A percentile compares a stretch with the other conserved stretches of the same genome.
Conservation (phyloP, 495 filamentous ascomycete genomes). For the Penicillium herquei region DNA sequence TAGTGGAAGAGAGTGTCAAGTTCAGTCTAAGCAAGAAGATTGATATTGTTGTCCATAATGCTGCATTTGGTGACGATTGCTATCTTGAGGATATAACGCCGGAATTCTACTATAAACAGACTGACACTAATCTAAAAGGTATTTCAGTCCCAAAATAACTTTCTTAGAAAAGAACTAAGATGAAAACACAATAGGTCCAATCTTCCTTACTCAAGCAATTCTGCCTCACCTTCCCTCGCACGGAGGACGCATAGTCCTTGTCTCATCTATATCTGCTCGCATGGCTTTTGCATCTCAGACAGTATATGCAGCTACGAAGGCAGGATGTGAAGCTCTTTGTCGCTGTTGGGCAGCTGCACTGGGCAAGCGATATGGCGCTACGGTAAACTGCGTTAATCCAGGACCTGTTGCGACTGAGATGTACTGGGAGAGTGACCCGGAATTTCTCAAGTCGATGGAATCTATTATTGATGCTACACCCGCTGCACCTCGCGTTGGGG, state of each 20-base stretch:
- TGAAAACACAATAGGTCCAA: constrained; percentile 10
- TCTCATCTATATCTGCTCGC: constrained; percentile 41
- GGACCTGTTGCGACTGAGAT: constrained; percentile 38
- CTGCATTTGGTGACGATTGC: too few relatives aligned
- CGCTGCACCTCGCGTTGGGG: constrained; percentile 46
- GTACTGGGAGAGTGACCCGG: constrained; percentile 31
- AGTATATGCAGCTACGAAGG: constrained; percentile 32
- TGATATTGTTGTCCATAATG: constrained; percentile 27
- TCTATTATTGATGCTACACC: constrained; percentile 41
- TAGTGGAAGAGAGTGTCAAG: constrained; percentile 10
- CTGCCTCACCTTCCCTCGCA: constrained; percentile 36
- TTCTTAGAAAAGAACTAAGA: too few relatives aligned
- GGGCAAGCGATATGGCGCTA: constrained; percentile 30
- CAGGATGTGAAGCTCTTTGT: constrained; percentile 32
- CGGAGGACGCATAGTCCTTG: constrained; percentile 45
- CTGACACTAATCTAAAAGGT: too few relatives aligned
- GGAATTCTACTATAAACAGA: too few relatives aligned
- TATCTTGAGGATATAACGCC: too few relatives aligned
- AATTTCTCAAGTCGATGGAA: constrained; percentile 21
- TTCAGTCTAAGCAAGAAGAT: constrained; percentile 16
- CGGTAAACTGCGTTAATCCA: constrained; percentile 37
- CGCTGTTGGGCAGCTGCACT: constrained; percentile 33
- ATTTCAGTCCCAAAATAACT: too few relatives aligned
- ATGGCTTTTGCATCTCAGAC: constrained; percentile 21
- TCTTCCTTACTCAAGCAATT: constrained; percentile 40